Base-by-base conservation (phyloP, 495 filamentous ascomycete genomes). In the Daldinia concentrica region DNA sequence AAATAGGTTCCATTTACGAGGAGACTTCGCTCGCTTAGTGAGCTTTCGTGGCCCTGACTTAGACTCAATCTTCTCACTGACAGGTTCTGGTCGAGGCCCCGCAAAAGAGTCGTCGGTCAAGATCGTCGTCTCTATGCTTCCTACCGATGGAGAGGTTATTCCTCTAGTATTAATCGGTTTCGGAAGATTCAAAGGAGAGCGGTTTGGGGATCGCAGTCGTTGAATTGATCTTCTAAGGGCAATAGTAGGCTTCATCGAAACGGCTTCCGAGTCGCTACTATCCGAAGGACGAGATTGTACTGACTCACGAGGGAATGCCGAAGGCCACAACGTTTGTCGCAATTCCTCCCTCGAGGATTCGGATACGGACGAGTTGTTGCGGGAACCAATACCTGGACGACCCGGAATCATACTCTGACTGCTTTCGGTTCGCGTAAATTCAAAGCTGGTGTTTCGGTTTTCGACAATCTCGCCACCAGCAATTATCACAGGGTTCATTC, bases 401-500 rank as follows among this genome's bases (percentile, higher is more conserved):
- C 82, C 78, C 36, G 78, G 69, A 43, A 73, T 34, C 24, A 83
- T 78, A 67, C 90, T 92, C 68, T 88, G 87, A 62, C 86, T 86
- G 73, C 90, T 92, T 61, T 89, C 89, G 3, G 85, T 89, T 58
- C 88, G 83, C 32, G 76, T 78, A 29, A 92, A 76, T n/a, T 87
- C 83, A 9, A 80, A 81, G 36, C 83, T 80, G 4, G 79, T 74
- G 74, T 89, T 89, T 55, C 81, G 82, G 75, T 87, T 88, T 75
- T 90, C 86, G 55, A 87, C 71, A 2, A 88, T 78, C 52, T 84
- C 87, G 56, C 90, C 93, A 1, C 96, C 96, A 32, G 89, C 89
- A 72, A 98, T 94, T 70, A 97, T 83, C 37, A 97, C 94, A 14
- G 95, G 95, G 48, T 91, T 89, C 74, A 98, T 89, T 22, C 95